phyloP scores from a whole-genome alignment of 805 yeast genomes.

The Maudiozyma turicensis region DNA sequence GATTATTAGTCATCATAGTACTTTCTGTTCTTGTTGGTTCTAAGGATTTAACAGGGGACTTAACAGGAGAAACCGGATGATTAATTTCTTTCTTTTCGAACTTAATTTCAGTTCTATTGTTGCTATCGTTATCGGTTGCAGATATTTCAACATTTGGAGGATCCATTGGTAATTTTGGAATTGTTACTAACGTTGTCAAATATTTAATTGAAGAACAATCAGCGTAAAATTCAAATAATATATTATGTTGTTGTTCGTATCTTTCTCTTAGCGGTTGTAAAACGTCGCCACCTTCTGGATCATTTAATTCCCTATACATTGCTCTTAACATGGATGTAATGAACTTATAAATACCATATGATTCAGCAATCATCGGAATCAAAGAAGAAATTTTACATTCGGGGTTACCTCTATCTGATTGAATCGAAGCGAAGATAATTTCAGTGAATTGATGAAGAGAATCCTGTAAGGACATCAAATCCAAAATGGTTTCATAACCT shows the following conservation, averaged over 20 bases:
- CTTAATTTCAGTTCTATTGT: conserved; percentile 8
- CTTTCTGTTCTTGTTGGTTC: conserved; percentile 2
- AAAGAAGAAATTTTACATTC: conserved; percentile 81
- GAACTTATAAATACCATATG: conserved; percentile 88
- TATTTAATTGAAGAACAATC: conserved; percentile 82
- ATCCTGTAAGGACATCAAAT: conserved; percentile 79
- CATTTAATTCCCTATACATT: conserved; percentile 56
- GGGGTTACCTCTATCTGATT: conserved; percentile 38
- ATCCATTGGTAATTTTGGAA: conserved; percentile 31
- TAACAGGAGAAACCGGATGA: not conserved
- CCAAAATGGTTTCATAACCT: conserved; percentile 84
- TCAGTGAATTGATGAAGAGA: conserved; percentile 69
- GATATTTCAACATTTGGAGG: conserved; percentile 28
- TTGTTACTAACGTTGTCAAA: conserved; percentile 60
- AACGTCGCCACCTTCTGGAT: conserved; percentile 49
- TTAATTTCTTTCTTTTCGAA: conserved; percentile 4
- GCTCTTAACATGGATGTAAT: conserved; percentile 86
- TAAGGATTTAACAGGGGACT: not conserved
- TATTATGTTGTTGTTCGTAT: conserved; percentile 56
- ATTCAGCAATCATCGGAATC: conserved; percentile 83
- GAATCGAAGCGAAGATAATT: conserved; percentile 61
- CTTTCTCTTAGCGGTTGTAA: conserved; percentile 64
- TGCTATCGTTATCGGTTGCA: conserved; percentile 19
- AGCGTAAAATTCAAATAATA: conserved; percentile 74
- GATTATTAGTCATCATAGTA: conserved; percentile 2